A percentile compares a stretch with the other conserved stretches of the same genome.
Evolutionary conservation across 2,329 filamentous ascomycete species (phyloP).

Genomic region (Aspergillus tubingensis): DNA sequence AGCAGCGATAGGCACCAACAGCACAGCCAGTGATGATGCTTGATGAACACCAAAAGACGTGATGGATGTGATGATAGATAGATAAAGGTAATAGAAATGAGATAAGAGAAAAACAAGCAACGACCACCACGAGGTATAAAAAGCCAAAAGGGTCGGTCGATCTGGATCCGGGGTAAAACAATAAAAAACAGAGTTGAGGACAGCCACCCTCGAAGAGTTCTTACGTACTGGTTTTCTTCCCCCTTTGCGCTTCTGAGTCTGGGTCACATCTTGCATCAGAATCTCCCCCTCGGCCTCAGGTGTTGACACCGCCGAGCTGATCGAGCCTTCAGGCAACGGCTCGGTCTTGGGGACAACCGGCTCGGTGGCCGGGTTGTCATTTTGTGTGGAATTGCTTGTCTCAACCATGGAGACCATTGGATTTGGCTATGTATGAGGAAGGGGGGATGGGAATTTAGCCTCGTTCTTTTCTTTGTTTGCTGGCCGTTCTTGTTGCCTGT

Average conservation of each 20-base stretch:
- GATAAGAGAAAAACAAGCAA: slow-evolving; percentile 16
- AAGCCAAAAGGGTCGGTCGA: neutral
- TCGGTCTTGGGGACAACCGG: slow-evolving; percentile 46
- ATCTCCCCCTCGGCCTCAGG: slow-evolving; percentile 48
- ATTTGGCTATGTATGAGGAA: slow-evolving; percentile 8
- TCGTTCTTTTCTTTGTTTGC: neutral
- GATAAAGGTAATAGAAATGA: slow-evolving; percentile 10
- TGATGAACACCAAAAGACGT: too few relatives aligned
- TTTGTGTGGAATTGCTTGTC: slow-evolving; percentile 40
- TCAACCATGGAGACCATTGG: slow-evolving; percentile 51
- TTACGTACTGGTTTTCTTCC: slow-evolving; percentile 88
- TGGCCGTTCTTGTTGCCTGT: too few relatives aligned
- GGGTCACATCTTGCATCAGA: slow-evolving; percentile 45
- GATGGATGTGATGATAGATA: slow-evolving; percentile 3
- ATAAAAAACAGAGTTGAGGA: neutral
- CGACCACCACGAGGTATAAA: slow-evolving; percentile 14
- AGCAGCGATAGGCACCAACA: too few relatives aligned
- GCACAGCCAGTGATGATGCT: too few relatives aligned
- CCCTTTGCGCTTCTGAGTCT: slow-evolving; percentile 86
- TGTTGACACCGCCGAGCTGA: slow-evolving; percentile 49
- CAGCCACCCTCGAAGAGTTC: slow-evolving; percentile 4
- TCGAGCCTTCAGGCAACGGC: slow-evolving; percentile 44
- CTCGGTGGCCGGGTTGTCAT: slow-evolving; percentile 43
- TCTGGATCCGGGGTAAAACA: slow-evolving; percentile 1
- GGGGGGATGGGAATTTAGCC: slow-evolving; percentile 11